Conservation (phyloP, 495 filamentous ascomycete genomes). For the Opeltia flavorubescens region DNA sequence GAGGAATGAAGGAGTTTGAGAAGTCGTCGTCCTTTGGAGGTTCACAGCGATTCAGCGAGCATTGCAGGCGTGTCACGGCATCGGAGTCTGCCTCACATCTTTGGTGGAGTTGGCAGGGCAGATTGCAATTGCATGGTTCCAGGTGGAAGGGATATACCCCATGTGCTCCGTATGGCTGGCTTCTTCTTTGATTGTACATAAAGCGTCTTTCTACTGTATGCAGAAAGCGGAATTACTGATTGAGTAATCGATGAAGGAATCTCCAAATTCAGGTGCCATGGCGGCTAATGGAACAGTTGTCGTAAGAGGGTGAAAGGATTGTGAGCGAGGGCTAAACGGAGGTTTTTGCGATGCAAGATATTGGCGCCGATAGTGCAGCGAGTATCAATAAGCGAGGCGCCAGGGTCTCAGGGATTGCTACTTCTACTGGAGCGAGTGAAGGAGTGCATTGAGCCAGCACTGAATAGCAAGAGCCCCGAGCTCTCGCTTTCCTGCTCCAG, state of each 20-base stretch:
- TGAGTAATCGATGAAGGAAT: no score
- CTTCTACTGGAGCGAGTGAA: background rate
- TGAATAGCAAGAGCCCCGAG: no score
- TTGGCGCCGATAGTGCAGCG: background rate
- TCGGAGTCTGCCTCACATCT: background rate
- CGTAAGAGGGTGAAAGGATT: background rate
- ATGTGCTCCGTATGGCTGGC: background rate
- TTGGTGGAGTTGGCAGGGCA: background rate
- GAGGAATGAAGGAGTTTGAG: slow-evolving; percentile 16
- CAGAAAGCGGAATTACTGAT: no score
- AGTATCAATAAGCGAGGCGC: background rate
- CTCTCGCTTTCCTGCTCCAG: no score
- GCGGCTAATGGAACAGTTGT: background rate
- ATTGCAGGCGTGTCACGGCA: background rate
- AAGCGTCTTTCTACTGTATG: background rate
- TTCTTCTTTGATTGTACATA: background rate
- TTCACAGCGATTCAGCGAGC: background rate
- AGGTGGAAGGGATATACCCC: background rate
- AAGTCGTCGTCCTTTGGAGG: no score
- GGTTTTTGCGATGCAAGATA: background rate
- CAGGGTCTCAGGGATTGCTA: background rate
- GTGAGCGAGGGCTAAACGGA: no score
- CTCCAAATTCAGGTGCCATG: no score
- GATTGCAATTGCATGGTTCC: background rate
- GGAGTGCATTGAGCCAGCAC: background rate